These are phyloP conservation scores for Neurospora hispaniola DNA, from an alignment of 495 filamentous ascomycete genomes.

Conservation along the genomic window DNA sequence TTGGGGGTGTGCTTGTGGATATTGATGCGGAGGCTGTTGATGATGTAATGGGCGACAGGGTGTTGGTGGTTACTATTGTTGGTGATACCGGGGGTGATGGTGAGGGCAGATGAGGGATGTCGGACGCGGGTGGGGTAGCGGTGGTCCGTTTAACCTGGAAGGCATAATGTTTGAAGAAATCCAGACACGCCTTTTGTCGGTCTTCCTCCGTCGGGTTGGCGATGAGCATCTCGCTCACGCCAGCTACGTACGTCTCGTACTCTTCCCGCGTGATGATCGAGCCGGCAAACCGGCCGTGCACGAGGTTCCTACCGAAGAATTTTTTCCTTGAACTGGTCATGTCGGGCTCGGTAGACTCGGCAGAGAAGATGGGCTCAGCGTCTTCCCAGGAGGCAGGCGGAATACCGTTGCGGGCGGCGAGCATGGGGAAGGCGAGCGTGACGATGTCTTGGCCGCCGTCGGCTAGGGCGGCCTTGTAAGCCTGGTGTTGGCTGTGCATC, in stretches of 20 bases:
- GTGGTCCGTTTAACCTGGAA: conserved; percentile 5
- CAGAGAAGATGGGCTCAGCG: not conserved
- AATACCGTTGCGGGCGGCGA: conserved; percentile 8
- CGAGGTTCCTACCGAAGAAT: conserved; percentile 11
- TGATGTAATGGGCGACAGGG: not conserved
- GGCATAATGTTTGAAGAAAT: conserved; percentile 22
- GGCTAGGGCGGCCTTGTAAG: conserved; percentile 4
- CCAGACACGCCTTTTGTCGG: conserved; percentile 2
- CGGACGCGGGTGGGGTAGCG: not conserved
- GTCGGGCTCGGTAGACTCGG: not conserved
- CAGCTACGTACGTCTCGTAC: conserved; percentile 10
- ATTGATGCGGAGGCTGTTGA: too few species aligned
- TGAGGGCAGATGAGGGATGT: not conserved
- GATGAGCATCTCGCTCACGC: not conserved
- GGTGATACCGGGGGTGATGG: not conserved
- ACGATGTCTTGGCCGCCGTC: not conserved
- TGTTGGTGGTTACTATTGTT: not conserved
- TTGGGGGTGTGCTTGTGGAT: not conserved
- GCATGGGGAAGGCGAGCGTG: conserved; percentile 8
- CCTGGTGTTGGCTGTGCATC: conserved; percentile 5
- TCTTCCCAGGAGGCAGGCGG: not conserved
- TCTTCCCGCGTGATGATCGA: conserved; percentile 9
- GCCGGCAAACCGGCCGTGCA: conserved; percentile 9
- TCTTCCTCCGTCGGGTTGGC: conserved; percentile 1
- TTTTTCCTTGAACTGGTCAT: not conserved